phyloP scores from a whole-genome alignment of 345 rosid genomes.

The Arabidopsis suecica region DNA sequence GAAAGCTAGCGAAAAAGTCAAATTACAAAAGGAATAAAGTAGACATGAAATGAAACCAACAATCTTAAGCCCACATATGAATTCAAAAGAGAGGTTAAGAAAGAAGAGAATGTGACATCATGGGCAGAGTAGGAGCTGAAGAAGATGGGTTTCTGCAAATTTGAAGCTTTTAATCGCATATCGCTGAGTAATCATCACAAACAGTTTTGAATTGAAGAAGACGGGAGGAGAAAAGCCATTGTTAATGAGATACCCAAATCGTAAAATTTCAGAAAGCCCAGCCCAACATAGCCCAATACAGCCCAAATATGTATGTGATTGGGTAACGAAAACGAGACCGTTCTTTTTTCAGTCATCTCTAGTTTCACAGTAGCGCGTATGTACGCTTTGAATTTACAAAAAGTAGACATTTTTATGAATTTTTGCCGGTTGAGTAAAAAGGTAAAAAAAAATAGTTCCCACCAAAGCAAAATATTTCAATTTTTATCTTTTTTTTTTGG shows the following conservation, averaged over 20 bases:
- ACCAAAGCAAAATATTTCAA: neutral
- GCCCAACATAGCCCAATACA: neutral
- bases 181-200: neutral
- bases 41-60: neutral
- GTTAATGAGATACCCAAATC: neutral
- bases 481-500: neutral
- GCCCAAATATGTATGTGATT: too few relatives aligned
- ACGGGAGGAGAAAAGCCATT: neutral
- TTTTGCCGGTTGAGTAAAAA: neutral
- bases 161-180: neutral
- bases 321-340: neutral
- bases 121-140: neutral
- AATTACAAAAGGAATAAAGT: neutral
- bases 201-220: neutral
- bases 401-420: neutral
- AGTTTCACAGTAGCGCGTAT: neutral
- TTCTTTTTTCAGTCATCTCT: neutral
- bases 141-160: neutral
- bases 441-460: too few relatives aligned
- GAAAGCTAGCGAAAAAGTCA: too few relatives aligned
- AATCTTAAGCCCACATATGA: neutral
- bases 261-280: neutral
- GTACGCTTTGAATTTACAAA: neutral
- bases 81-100: neutral
- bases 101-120: neutral